Evolutionary conservation across 1,284 basidiomycete genomes (phyloP).

Genomic region (Waitea zeae): DNA sequence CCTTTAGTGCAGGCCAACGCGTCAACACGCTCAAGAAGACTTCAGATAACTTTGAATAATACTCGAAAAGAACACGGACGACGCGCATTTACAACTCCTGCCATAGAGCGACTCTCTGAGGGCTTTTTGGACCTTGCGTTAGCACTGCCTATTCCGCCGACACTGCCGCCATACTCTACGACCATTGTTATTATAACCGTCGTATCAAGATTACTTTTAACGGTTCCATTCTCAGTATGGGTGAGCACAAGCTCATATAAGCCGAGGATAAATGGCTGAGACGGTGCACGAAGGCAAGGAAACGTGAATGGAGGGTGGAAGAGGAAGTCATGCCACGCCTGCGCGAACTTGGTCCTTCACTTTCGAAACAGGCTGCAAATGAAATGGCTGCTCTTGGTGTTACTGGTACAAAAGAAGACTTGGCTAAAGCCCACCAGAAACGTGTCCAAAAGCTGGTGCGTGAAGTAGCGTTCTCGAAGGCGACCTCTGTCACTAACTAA

Average conservation of each 20-base stretch:
- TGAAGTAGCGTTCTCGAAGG: not conserved
- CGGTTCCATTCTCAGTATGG: conserved; percentile 72
- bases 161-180: conserved; percentile 52
- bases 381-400: conserved; percentile 39
- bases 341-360: conserved; percentile 29
- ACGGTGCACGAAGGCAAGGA: conserved; percentile 31
- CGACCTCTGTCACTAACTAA: conserved; percentile 1
- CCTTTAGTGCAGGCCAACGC: no score
- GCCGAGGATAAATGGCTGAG: not conserved
- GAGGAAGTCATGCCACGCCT: conserved; percentile 55
- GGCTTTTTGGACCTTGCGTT: conserved; percentile 46
- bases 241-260: conserved; percentile 22
- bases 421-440: conserved; percentile 28
- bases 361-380: conserved; percentile 32
- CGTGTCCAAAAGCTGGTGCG: conserved; percentile 15
- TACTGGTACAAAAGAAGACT: conserved; percentile 36
- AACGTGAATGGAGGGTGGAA: conserved; percentile 44
- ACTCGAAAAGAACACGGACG: conserved; percentile 1
- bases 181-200: conserved; percentile 67
- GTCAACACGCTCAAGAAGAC: no score
- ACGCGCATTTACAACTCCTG: conserved; percentile 17
- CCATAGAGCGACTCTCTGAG: conserved; percentile 22
- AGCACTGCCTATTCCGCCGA: conserved; percentile 49
- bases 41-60: not conserved
- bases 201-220: conserved; percentile 39